Evolutionary conservation across 2,329 filamentous ascomycete species (phyloP), one percentile per base, ranked within the genome.

Genomic region (Colletotrichum nymphaeae): DNA sequence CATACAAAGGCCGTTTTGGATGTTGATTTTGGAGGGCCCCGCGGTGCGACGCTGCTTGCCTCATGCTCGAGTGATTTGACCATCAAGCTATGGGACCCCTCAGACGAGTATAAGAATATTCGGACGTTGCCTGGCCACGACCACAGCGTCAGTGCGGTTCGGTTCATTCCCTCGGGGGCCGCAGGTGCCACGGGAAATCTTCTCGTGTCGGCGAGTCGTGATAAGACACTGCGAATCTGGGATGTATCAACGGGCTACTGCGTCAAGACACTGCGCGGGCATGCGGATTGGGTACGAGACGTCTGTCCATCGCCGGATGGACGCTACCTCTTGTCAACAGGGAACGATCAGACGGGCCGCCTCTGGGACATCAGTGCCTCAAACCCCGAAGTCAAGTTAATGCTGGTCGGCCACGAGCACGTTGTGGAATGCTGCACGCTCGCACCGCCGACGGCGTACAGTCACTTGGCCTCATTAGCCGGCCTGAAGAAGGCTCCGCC

Each of bases 21-120:
- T 80, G 91, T 98, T 46, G 95, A 98, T 79, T 98, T 94, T 83
- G 95, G 96, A 49, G 95, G 95, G 0, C 95, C 95, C 1, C 88
- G 93, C 79, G 93, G 94, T 55, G 93, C 91, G 37, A 94, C 93
- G 4, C 87, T 98, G 28, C 78, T 84, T 26, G 83, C 86, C 5
- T 95, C 93, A 8, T 97, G 95, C 85, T 95, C 92, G 60, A 95
- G 93, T 62, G 96, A 98, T 82, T 84, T 98, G 57, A 97, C 95
- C 2, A 98, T 98, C 84, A 98, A 98, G 83, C 86, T 98, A 28
- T 98, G 95, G 95, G 95, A 98, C 77, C 95, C 96, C 1, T 90
- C 91, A 56, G 93, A 97, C 80, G 94, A 97, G 73, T 98, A 98
- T 85, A 97, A 98, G 82, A 98, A 98, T 80, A 97, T 98, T 69